Conservation (phyloP, 1,284 basidiomycete genomes). For the Caloboletus inedulis region DNA sequence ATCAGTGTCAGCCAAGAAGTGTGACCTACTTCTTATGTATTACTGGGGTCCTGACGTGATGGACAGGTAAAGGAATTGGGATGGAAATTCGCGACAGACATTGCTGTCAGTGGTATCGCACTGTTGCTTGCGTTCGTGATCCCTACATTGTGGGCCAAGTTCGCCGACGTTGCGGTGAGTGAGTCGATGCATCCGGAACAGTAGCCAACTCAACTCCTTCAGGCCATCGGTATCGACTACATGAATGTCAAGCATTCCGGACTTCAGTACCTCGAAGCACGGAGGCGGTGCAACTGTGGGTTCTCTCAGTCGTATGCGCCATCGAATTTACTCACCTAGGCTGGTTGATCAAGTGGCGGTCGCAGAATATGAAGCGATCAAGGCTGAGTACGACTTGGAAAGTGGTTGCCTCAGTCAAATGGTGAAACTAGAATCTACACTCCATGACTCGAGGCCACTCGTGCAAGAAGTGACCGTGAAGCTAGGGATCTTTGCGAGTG, state of each 20-base stretch:
- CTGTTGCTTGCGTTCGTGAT: conserved; percentile 16
- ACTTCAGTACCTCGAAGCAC: conserved; percentile 1
- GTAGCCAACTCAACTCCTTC: not conserved
- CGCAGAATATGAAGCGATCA: conserved; percentile 4
- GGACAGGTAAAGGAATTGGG: conserved; percentile 18
- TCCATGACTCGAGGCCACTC: conserved; percentile 15
- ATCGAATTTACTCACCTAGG: not conserved
- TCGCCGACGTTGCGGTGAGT: conserved; percentile 8
- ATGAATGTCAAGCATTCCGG: conserved; percentile 5
- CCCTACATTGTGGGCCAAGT: conserved; percentile 9
- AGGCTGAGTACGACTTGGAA: conserved; percentile 13
- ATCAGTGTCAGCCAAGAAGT: conserved; percentile 20
- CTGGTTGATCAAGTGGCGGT: conserved; percentile 7
- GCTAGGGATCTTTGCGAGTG: conserved; percentile 17
- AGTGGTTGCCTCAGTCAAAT: conserved; percentile 14
- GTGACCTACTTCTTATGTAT: not conserved
- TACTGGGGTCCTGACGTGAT: not conserved
- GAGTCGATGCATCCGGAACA: too few relatives aligned
- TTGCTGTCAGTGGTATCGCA: conserved; percentile 18
- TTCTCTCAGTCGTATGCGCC: not conserved
- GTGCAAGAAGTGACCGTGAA: conserved; percentile 19
- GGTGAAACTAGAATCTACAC: conserved; percentile 7
- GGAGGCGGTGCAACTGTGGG: conserved; percentile 9
- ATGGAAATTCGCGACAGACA: conserved; percentile 17
- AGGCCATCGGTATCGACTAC: conserved; percentile 11